Conservation (phyloP, 768 basidiomycete species). For the Tulasnella calospora region DNA sequence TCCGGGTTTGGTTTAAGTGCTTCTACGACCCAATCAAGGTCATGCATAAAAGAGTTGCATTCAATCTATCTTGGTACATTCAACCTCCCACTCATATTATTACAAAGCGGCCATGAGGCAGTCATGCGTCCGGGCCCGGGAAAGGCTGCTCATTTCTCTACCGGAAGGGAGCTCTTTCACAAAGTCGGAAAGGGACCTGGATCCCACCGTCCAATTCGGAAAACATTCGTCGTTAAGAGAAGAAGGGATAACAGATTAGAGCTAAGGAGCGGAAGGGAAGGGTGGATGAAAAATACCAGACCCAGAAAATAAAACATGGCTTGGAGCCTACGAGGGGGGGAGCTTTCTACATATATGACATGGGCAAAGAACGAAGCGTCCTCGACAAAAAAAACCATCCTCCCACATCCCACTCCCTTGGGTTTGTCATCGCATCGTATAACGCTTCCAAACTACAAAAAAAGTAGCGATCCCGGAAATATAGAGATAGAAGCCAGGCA, state of each 20-base stretch:
- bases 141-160: too few species aligned
- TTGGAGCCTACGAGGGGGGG: neutral
- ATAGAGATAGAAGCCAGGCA: neutral
- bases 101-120: too few species aligned
- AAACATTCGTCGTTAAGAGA: neutral
- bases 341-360: slow-evolving; percentile 2
- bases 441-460: slow-evolving; percentile 2
- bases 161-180: too few species aligned
- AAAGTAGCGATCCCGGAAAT: neutral
- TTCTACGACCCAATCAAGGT: too few species aligned
- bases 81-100: too few species aligned
- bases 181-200: too few species aligned
- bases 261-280: neutral
- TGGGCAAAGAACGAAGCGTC: neutral
- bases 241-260: neutral
- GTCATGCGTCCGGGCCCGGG: too few species aligned
- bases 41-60: too few species aligned
- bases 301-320: neutral
- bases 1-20: too few species aligned
- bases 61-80: too few species aligned
- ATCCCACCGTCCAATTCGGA: too few species aligned
- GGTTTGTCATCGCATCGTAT: neutral
- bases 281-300: neutral
- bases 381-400: neutral
- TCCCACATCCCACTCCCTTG: neutral